These are phyloP conservation scores for Cornus kousa DNA, from an alignment of 148 eudicot genomes.

Conservation along the genomic window DNA sequence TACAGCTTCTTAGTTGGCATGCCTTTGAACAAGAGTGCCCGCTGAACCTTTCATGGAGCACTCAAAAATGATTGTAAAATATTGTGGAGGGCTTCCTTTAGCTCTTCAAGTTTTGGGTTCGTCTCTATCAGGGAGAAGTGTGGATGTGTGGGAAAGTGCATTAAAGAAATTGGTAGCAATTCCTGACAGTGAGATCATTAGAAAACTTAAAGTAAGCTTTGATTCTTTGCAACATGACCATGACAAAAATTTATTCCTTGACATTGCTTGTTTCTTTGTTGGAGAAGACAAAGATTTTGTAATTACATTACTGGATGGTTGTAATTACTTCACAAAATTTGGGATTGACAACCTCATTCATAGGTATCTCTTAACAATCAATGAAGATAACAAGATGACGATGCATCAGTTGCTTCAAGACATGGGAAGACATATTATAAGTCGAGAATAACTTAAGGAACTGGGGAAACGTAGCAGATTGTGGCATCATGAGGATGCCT, in stretches of 20 bases:
- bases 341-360: conserved; percentile 1
- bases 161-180: too few species aligned
- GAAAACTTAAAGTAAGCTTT: neutral
- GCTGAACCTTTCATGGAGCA: too few species aligned
- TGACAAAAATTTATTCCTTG: conserved; percentile 13
- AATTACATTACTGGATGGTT: conserved; percentile 5
- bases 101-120: too few species aligned
- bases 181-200: too few species aligned
- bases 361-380: conserved; percentile 1
- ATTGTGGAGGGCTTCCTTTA: too few species aligned
- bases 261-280: conserved; percentile 14
- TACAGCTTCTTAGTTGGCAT: too few species aligned
- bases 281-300: neutral
- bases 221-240: conserved; percentile 3
- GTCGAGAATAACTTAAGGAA: conserved; percentile 11
- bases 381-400: neutral
- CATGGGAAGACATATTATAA: conserved; percentile 23
- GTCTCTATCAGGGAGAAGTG: too few species aligned
- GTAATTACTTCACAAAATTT: neutral
- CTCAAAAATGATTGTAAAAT: too few species aligned
- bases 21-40: too few species aligned
- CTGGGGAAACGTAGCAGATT: conserved; percentile 20
- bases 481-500: conserved; percentile 7
- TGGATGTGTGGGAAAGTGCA: too few species aligned
- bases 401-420: conserved; percentile 18